Evolutionary conservation across 495 filamentous ascomycete species (phyloP).

Genomic region (Neurospora sp.): DNA sequence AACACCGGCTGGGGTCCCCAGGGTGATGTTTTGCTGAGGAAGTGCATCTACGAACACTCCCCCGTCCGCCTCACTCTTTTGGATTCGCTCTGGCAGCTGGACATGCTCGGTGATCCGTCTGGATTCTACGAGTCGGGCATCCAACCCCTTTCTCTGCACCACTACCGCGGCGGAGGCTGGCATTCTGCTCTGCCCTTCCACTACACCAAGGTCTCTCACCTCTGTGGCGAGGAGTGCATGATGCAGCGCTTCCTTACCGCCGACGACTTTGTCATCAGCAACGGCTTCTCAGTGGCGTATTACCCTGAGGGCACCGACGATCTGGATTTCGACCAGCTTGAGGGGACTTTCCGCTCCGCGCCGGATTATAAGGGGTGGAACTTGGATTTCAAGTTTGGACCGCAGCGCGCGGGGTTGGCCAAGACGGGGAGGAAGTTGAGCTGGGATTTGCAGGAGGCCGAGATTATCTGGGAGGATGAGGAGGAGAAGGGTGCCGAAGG

Average conservation of each 20-base stretch:
- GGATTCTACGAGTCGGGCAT: conserved; percentile 60
- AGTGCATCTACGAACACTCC: conserved; percentile 57
- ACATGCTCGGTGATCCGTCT: conserved; percentile 54
- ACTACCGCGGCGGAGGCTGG: conserved; percentile 49
- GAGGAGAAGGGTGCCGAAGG: background rate
- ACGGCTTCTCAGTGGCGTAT: conserved; percentile 54
- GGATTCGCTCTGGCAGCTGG: conserved; percentile 56
- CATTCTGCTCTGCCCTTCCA: conserved; percentile 46
- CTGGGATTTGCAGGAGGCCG: conserved; percentile 42
- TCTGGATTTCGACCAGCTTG: conserved; percentile 52
- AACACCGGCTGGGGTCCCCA: conserved; percentile 47
- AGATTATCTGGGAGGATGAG: conserved; percentile 13
- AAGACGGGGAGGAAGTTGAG: conserved; percentile 41
- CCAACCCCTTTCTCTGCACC: conserved; percentile 54
- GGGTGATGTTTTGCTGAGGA: conserved; percentile 56
- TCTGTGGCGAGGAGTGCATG: conserved; percentile 54
- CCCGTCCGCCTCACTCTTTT: conserved; percentile 50
- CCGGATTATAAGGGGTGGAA: conserved; percentile 45
- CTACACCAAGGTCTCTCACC: conserved; percentile 54
- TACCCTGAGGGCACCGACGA: conserved; percentile 45
- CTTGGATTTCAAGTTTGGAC: conserved; percentile 40
- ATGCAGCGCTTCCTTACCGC: conserved; percentile 57
- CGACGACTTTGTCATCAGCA: conserved; percentile 53
- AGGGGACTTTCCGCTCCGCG: conserved; percentile 52
- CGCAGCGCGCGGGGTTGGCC: conserved; percentile 35